Conservation (phyloP, 768 basidiomycete genomes). For the Termitomyces sp. region DNA sequence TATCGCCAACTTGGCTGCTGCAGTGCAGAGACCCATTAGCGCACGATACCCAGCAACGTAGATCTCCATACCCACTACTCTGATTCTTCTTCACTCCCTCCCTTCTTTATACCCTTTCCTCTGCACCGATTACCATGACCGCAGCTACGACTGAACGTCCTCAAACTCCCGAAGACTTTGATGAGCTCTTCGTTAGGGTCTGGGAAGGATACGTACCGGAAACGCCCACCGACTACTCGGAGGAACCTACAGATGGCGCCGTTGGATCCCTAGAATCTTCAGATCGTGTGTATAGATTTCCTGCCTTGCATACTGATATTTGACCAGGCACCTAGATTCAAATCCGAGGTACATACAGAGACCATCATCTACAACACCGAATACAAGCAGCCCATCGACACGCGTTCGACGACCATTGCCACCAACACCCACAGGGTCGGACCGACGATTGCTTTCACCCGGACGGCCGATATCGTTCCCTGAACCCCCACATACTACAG, state of each 20-base stretch:
- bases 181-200: conserved; percentile 55
- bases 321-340: conserved; percentile 3
- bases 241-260: conserved; percentile 1
- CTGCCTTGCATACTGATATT: background rate
- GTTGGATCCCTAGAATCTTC: conserved; percentile 1
- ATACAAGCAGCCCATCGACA: conserved; percentile 10
- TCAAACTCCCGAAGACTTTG: conserved; percentile 44
- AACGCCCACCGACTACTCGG: background rate
- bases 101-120: background rate
- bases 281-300: conserved; percentile 8
- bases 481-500: background rate
- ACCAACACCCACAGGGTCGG: no score
- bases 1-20: conserved; percentile 13
- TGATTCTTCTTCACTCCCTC: background rate
- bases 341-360: conserved; percentile 9
- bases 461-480: conserved; percentile 6
- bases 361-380: conserved; percentile 13
- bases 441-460: no score
- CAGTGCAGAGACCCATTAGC: conserved; percentile 9
- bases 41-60: conserved; percentile 9
- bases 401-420: conserved; percentile 21
- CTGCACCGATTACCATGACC: conserved; percentile 5
- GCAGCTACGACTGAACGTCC: conserved; percentile 8
- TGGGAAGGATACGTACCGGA: conserved; percentile 48
- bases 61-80: conserved; percentile 7